phyloP scores from a whole-genome alignment of 495 filamentous ascomycete genomes.

The Xylaria sp. region DNA sequence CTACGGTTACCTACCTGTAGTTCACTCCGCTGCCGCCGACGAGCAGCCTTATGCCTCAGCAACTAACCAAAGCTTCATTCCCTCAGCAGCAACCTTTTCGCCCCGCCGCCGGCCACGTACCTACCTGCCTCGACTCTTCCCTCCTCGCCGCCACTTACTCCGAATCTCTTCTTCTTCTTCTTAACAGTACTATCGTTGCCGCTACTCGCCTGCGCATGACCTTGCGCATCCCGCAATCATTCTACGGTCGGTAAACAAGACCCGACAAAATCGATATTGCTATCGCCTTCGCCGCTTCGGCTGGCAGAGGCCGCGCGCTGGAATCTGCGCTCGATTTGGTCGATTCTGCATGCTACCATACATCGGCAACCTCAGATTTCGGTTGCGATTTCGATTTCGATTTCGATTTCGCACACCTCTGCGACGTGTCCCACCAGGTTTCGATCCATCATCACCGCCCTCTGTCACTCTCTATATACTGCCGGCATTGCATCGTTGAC shows the following conservation, averaged over 20 bases:
- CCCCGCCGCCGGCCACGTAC: not conserved
- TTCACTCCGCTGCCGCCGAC: not conserved
- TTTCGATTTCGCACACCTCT: not conserved
- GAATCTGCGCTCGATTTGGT: not conserved
- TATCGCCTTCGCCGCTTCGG: not conserved
- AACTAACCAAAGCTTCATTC: conserved; percentile 5
- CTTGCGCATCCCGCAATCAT: not conserved
- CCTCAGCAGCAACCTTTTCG: not conserved
- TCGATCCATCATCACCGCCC: not conserved
- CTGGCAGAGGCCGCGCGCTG: not conserved
- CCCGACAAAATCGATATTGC: not conserved
- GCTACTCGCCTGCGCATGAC: not conserved
- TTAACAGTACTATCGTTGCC: too few species aligned
- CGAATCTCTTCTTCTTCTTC: not conserved
- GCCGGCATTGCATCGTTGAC: not conserved
- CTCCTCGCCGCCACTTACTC: not conserved
- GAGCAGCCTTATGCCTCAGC: not conserved
- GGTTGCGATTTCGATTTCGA: too few species aligned
- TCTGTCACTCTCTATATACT: not conserved
- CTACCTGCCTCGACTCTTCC: not conserved
- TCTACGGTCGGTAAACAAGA: not conserved
- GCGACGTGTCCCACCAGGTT: not conserved
- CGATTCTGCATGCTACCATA: not conserved
- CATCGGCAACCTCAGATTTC: not conserved
- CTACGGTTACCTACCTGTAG: not conserved